These are phyloP conservation scores for Coccomyxa subellipsoidea DNA, from an alignment of 163 green algal genomes.

Conservation along the genomic window DNA sequence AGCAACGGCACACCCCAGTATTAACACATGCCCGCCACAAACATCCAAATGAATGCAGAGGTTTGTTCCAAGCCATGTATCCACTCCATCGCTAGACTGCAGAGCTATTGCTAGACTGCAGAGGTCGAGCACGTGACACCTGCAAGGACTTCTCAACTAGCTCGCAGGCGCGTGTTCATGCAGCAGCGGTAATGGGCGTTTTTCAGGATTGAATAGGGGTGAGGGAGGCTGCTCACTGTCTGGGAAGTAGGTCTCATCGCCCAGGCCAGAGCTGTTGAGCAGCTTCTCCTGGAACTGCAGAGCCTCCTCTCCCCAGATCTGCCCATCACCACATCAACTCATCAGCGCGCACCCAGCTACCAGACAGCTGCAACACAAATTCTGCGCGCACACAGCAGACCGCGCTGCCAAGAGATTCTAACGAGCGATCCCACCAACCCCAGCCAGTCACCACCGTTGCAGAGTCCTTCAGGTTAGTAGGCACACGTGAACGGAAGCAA, in stretches of 20 bases:
- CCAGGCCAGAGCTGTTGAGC: slow-evolving; percentile 13
- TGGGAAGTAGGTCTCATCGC: slow-evolving; percentile 14
- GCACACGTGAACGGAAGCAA: too few relatives aligned
- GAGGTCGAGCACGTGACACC: not conserved
- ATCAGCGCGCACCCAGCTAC: not conserved
- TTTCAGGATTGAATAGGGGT: not conserved
- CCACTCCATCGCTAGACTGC: too few relatives aligned
- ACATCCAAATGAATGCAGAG: too few relatives aligned
- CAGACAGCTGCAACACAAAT: not conserved
- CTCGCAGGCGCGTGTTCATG: not conserved
- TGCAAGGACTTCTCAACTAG: not conserved
- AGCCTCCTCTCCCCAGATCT: slow-evolving; percentile 49
- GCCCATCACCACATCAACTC: not conserved
- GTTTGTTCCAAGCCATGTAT: too few relatives aligned
- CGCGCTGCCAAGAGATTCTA: too few relatives aligned
- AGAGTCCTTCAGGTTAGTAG: too few relatives aligned
- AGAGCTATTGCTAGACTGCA: too few relatives aligned
- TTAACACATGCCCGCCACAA: too few relatives aligned
- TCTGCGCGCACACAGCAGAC: not conserved
- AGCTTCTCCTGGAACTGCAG: slow-evolving; percentile 37
- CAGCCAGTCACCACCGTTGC: too few relatives aligned
- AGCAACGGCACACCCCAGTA: not conserved
- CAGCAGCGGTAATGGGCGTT: too few relatives aligned
- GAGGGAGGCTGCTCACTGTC: not conserved
- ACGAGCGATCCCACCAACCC: too few relatives aligned